Conservation (phyloP, 2,329 filamentous ascomycete genomes). For the Arthrocladium fulminans region DNA sequence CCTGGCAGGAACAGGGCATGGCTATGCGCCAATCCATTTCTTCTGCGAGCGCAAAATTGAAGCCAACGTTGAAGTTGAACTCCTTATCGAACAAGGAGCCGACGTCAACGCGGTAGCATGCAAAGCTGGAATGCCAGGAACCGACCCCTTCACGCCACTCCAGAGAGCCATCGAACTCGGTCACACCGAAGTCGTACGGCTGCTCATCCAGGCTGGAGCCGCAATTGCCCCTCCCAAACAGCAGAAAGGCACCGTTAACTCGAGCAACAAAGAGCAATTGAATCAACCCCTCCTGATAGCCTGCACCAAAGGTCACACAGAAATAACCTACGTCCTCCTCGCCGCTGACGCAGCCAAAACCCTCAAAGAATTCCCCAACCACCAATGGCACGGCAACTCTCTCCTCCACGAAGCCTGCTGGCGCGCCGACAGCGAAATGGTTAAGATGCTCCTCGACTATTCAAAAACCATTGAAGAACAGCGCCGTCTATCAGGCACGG, state of each 20-base stretch:
- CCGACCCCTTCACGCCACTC: constrained; percentile 18
- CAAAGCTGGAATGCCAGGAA: constrained; percentile 15
- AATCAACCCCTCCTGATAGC: constrained; percentile 17
- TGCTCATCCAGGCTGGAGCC: constrained; percentile 11
- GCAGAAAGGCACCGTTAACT: constrained; percentile 9
- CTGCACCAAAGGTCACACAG: constrained; percentile 13
- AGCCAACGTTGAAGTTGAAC: constrained; percentile 15
- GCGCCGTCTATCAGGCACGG: not conserved
- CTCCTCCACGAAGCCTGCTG: constrained; percentile 18
- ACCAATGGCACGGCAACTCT: constrained; percentile 16
- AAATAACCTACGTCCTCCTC: constrained; percentile 15
- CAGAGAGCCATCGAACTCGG: constrained; percentile 15
- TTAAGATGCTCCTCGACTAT: constrained; percentile 16
- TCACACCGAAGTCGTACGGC: constrained; percentile 12
- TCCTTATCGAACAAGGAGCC: constrained; percentile 17
- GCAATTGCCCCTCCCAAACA: not conserved
- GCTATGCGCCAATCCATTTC: constrained; percentile 19
- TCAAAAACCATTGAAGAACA: not conserved
- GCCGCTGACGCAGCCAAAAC: constrained; percentile 8
- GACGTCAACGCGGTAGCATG: constrained; percentile 17
- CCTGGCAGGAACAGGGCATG: constrained; percentile 16
- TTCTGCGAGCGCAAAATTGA: constrained; percentile 19
- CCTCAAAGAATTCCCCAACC: constrained; percentile 14
- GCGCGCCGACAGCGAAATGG: constrained; percentile 13
- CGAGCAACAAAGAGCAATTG: constrained; percentile 10